Evolutionary conservation across 2,329 filamentous ascomycete genomes (phyloP).

Genomic region (Paramyrothecium sp.): DNA sequence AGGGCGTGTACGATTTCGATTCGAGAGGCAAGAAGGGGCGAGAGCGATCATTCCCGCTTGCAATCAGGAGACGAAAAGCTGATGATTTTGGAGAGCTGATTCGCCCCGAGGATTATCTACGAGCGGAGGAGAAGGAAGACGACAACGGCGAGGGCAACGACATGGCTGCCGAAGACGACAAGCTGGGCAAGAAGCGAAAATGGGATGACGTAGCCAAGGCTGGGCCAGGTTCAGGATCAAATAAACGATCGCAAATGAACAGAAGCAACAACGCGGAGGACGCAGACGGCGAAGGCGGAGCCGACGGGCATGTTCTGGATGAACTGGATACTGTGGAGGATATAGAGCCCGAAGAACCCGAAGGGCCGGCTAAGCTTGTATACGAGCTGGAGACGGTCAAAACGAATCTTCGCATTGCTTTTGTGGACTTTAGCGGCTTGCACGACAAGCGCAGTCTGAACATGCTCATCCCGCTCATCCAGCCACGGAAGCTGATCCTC

Average conservation of each 20-base stretch:
- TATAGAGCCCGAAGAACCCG: constrained; percentile 45
- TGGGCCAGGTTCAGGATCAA: constrained; percentile 38
- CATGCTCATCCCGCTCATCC: constrained; percentile 92
- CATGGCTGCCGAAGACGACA: constrained; percentile 49
- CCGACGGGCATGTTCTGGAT: constrained; percentile 42
- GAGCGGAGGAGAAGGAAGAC: constrained; percentile 85
- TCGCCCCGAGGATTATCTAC: constrained; percentile 87
- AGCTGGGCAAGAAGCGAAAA: constrained; percentile 87
- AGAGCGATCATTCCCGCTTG: constrained; percentile 88
- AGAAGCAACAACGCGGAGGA: constrained; percentile 43
- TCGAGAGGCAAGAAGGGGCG: constrained; percentile 87
- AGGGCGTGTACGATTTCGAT: constrained; percentile 90
- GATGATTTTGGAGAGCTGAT: constrained; percentile 96
- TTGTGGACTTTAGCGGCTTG: constrained; percentile 87
- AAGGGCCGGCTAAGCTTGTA: constrained; percentile 74
- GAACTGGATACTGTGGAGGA: constrained; percentile 61
- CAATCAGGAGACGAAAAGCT: constrained; percentile 72
- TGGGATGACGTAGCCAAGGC: constrained; percentile 70
- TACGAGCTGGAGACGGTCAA: constrained; percentile 62
- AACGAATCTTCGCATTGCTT: constrained; percentile 75
- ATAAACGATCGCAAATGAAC: constrained; percentile 58
- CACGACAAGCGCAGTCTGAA: constrained; percentile 92
- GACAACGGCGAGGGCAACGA: constrained; percentile 56
- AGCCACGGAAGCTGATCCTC: constrained; percentile 92
- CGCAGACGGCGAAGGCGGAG: constrained; percentile 33